Conservation (phyloP, 2,329 filamentous ascomycete species). For the Monosporascus sp. region DNA sequence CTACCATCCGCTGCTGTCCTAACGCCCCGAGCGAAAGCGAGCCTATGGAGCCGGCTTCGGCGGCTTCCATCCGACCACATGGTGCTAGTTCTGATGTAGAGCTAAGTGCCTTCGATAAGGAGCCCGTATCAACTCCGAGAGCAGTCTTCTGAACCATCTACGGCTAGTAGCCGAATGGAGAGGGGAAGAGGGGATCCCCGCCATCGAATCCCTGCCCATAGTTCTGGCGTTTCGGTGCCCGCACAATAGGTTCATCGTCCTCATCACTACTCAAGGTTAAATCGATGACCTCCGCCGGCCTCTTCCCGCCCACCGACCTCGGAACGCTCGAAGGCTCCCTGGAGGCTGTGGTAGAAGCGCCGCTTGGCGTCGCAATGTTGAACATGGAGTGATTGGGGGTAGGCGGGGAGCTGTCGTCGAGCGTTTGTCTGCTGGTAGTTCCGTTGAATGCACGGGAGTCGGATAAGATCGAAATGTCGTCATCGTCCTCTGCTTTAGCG, state of each 20-base stretch:
- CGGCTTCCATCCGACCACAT: too few relatives aligned
- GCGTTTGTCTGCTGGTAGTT: conserved; percentile 30
- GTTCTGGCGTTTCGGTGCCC: conserved; percentile 43
- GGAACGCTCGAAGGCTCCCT: conserved; percentile 31
- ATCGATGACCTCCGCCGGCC: conserved; percentile 49
- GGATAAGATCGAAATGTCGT: conserved; percentile 44
- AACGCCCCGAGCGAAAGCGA: too few relatives aligned
- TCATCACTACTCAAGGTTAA: conserved; percentile 54
- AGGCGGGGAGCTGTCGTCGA: conserved; percentile 10
- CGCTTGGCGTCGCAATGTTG: conserved; percentile 12
- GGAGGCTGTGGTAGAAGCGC: conserved; percentile 5
- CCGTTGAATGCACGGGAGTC: conserved; percentile 34
- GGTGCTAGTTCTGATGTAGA: too few relatives aligned
- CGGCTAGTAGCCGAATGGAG: conserved; percentile 5
- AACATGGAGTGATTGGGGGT: conserved; percentile 16
- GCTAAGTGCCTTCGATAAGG: too few relatives aligned
- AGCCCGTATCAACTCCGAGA: too few relatives aligned
- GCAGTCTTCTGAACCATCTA: neutral
- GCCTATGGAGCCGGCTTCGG: too few relatives aligned
- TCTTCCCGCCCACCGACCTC: conserved; percentile 27
- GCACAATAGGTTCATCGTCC: conserved; percentile 36
- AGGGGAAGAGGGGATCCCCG: conserved; percentile 7
- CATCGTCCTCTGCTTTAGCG: conserved; percentile 38
- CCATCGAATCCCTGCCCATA: conserved; percentile 4
- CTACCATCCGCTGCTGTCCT: too few relatives aligned